Evolutionary conservation across 257 asterid genomes (phyloP), one percentile per base, ranked within the genome.

Genomic region (Thymus quinquecostatus): DNA sequence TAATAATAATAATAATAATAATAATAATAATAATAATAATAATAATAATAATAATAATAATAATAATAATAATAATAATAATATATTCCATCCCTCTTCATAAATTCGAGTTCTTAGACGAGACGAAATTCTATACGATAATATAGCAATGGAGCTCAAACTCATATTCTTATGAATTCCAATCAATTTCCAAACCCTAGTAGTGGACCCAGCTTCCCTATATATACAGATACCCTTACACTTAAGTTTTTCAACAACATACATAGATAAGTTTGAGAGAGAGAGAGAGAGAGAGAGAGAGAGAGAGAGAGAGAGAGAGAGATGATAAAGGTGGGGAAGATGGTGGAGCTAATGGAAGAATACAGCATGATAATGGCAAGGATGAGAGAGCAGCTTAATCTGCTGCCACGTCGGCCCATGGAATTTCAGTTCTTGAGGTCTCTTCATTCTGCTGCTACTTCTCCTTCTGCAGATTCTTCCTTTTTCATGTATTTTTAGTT

Each of bases 301-400:
- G 69, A 41, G 53, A 61, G 0, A 45, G 51, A 76, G 43, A 47
- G 75, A 92, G 47, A 28, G 45, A 10, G 63, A 43, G 53, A 61
- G 0, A 47, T 92, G 98, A 84, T 92, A 9, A 84, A 84, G 70
- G 77, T 92, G 0, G 93, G 96, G 65, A 86, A 74, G 69, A 85
- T 92, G 90, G 88, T 85, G 70, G 94, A 78, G 70, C 67, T 92
- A 6, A 56, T 92, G 81, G 90, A 85, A 75, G 94, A 89, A 64
- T 92, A 85, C 85, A 82, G 86, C 53, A 59, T 84, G 65, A 68
- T 85, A 2, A 83, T 92, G 81, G 88, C 81, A 0, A 86, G 86
- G 73, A 64, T 87, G 80, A 79, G 90, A 62, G 89, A 89, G 12
- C 82, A 83, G 60, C 48, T 89, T 1, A 33, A 71, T 69, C 68